Base-by-base conservation (phyloP, 2,329 filamentous ascomycete species). In the Beauveria sp. region DNA sequence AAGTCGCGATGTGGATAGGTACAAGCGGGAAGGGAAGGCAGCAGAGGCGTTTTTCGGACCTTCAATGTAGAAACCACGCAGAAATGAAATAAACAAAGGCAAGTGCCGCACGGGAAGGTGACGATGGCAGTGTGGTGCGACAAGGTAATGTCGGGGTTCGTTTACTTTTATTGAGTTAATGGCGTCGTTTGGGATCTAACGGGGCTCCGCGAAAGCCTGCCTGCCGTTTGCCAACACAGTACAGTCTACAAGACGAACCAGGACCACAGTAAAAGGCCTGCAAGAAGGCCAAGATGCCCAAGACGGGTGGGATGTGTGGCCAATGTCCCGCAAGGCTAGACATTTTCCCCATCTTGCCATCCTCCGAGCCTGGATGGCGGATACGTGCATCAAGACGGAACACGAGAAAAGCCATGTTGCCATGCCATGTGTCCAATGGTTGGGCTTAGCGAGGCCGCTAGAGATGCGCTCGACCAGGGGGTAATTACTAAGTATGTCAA, bases 1-100 rank as follows among this genome's bases (percentile, higher is more conserved):
- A 24, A 50, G 59, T 61, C 43, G 52, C 59, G 49, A 60, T 53
- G 30, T 22, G 22, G 57, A 60, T 46, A 34, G 26, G 12, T 26
- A 26, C 49, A 60, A 26, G 50, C 43, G 30, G 2, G 28, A 49
- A 54, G 50, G 50, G 22, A 30, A 49, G 50, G 49, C 20, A 51
- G 4, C 10, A 2, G 10, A 28, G 34, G 52, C 22, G 24, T 45
- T 20, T 45, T 34, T 12, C n/a, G 28, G 18, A 16, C 3, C 14
- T 10, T n/a, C 12, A 16, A 45, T 12, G 34, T 7, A 38, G 4
- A 47, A 56, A 38, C 26, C 38, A 10, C 7, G 28, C 20, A 42
- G 52, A 53, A 16, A 16, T 20, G 3, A 9, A 18, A n/a, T 14
- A 14, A 14, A 40, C 5, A 26, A 53, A 7, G 20, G 40, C 49